phyloP scores from a whole-genome alignment of 257 asterid genomes.

The Lycium ferocissimum region DNA sequence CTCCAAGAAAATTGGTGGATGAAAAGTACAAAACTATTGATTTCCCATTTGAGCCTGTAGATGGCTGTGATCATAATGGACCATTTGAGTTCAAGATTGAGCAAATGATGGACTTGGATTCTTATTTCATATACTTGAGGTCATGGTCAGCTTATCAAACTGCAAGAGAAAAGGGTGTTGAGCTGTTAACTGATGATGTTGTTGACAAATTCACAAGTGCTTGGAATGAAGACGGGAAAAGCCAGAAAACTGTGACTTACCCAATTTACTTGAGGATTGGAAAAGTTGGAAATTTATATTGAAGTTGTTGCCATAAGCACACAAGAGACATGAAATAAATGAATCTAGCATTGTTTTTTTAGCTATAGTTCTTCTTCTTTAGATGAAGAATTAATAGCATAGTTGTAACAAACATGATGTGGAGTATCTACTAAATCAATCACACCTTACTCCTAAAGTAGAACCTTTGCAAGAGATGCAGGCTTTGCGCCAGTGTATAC shows the following conservation, averaged over 20 bases:
- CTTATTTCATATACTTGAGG: slow-evolving; percentile 32
- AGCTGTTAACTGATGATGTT: slow-evolving; percentile 22
- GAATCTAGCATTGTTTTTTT: too few relatives aligned
- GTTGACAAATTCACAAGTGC: slow-evolving; percentile 38
- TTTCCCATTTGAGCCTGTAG: slow-evolving; percentile 43
- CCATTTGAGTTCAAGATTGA: slow-evolving; percentile 35
- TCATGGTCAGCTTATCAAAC: slow-evolving; percentile 46
- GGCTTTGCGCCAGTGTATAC: too few relatives aligned
- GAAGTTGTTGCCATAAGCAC: background rate
- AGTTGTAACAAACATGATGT: too few relatives aligned
- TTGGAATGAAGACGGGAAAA: slow-evolving; percentile 49
- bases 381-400: too few relatives aligned
- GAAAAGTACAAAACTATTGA: slow-evolving; percentile 32
- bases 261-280: slow-evolving; percentile 35
- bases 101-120: slow-evolving; percentile 37
- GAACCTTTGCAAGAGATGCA: too few relatives aligned
- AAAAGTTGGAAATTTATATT: slow-evolving; percentile 29
- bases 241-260: background rate
- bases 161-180: slow-evolving; percentile 44
- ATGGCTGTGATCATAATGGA: slow-evolving; percentile 34
- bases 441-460: too few relatives aligned
- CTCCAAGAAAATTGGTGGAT: background rate
- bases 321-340: too few relatives aligned
- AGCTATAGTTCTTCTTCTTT: too few relatives aligned
- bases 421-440: too few relatives aligned